These are phyloP conservation scores for Hydnomerulius pinastri DNA, from an alignment of 768 basidiomycete species.

Conservation along the genomic window DNA sequence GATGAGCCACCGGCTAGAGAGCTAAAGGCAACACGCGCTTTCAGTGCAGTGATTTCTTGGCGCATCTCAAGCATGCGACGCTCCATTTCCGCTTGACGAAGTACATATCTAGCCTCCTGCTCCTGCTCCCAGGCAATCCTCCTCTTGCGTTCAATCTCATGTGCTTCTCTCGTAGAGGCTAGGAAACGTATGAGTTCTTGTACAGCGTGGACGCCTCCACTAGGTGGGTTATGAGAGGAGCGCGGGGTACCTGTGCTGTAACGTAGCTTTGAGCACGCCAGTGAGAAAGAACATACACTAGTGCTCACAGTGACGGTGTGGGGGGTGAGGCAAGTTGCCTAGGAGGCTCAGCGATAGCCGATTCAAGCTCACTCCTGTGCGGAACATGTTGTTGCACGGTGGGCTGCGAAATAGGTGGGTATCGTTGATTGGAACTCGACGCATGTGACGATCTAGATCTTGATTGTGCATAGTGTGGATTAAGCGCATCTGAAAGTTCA, in stretches of 20 bases:
- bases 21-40: slow-evolving; percentile 38
- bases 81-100: slow-evolving; percentile 62
- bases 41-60: slow-evolving; percentile 50
- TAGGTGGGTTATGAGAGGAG: slow-evolving; percentile 31
- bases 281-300: background rate
- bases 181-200: slow-evolving; percentile 64
- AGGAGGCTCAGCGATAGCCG: slow-evolving; percentile 51
- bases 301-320: slow-evolving; percentile 41
- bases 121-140: slow-evolving; percentile 69
- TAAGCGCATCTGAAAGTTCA: slow-evolving; percentile 79
- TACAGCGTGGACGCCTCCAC: slow-evolving; percentile 45
- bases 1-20: slow-evolving; percentile 8
- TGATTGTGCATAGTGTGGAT: slow-evolving; percentile 58
- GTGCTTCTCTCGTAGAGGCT: slow-evolving; percentile 56
- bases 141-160: slow-evolving; percentile 60
- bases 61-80: slow-evolving; percentile 54
- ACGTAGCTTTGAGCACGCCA: slow-evolving; percentile 3
- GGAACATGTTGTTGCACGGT: slow-evolving; percentile 45
- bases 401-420: slow-evolving; percentile 28
- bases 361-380: slow-evolving; percentile 66
- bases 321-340: slow-evolving; percentile 29
- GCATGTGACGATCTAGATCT: slow-evolving; percentile 32
- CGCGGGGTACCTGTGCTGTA: slow-evolving; percentile 15
- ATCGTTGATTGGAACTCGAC: slow-evolving; percentile 18
- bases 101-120: slow-evolving; percentile 59